Base-by-base conservation (phyloP, 169 alveolate species). In the Plasmodium malariae region DNA sequence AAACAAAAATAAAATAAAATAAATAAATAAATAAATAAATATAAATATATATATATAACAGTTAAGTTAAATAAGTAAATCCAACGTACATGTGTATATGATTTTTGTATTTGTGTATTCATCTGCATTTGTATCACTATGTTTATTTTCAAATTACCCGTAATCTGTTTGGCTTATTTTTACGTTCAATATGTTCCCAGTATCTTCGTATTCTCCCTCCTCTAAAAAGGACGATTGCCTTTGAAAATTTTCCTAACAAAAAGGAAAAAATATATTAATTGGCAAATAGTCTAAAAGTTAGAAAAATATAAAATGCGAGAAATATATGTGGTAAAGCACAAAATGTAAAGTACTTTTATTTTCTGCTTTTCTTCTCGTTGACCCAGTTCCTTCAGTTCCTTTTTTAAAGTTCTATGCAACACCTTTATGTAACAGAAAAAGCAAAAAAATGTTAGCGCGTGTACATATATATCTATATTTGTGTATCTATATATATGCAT, bases 81-180 rank as follows among this genome's bases (percentile, higher is more conserved):
- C 12, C 12, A 9, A 6, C 0, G 3, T 49, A 7, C 32, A 19
- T 21, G 28, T 9, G 40, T 57, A 19, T 21, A 57, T 21, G 19
- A 21, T 57, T 19, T 30, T 19, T 6, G 11, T 21, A 2, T 6
- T 4, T 40, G 51, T 40, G 51, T 40, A 40, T 40, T 9, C 9
- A 40, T 9, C 5, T 51, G 21, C 21, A n/a, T 19, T 14, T 17
- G 24, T 17, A 54, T 14, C 9, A 28, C 26, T 14, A 1, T 32
- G 24, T 26, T 14, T 62, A 7, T 24, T 21, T 11, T 2, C n/a
- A 34, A 72, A 14, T 14, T 74, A 91, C 93, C 94, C 94, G 28
- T 78, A 80, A 28, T 93, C 96, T 9, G 96, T 89, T 72, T 93
- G 96, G 49, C 96, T 94, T 34, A 93, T 93, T 76, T 93, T 93